Base-by-base conservation (phyloP, 371 early-diverging fungal genomes). In the Mucor circinelloides region DNA sequence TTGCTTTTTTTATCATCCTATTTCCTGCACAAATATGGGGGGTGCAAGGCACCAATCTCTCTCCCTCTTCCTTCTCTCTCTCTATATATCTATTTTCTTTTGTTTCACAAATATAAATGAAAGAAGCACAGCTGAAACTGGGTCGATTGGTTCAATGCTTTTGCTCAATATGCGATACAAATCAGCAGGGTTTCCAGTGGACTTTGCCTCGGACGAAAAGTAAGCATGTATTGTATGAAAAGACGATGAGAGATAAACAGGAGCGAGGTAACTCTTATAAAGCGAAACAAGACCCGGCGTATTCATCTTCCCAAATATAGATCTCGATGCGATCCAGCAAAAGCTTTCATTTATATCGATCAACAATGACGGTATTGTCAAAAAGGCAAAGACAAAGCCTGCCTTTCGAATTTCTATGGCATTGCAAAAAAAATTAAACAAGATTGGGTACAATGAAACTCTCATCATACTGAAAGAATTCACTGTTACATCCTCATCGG, bases 141-240 rank as follows among this genome's bases (percentile, higher is more conserved):
- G 64, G 57, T n/a, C 55, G 31, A 27, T 30, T 57, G n/a, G 57
- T 56, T 28, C 64, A 64, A 56, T 64, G 57, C 28, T 23, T 17
- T 36, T 63, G 63, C 21, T 54, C 54, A 23, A 17, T 19, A 25
- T 63, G 63, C 19, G 15, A 6, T 15, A 7, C 0, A 1, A 21
- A 48, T 21, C 12, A 31, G 12, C 23, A 15, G 13, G 38, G 54
- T 15, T 63, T 31, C 25, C 63, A 63, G 17, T 63, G 63, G 63
- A 31, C 21, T 15, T 52, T 63, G 17, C 63, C 63, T 23, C n/a
- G 36, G 38, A 50, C 36, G 17, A 63, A 63, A 63, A 36, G 38
- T n/a, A 50, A 48, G 2, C 63, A 63, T 36, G 15, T 63, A 7
- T 7, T 40, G 23, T 59, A 40, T 15, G 60, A 59, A 27, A 40